A percentile compares a stretch with the other conserved stretches of the same genome.
Conservation (phyloP, 805 yeast genomes). For the Candida mattraensis region DNA sequence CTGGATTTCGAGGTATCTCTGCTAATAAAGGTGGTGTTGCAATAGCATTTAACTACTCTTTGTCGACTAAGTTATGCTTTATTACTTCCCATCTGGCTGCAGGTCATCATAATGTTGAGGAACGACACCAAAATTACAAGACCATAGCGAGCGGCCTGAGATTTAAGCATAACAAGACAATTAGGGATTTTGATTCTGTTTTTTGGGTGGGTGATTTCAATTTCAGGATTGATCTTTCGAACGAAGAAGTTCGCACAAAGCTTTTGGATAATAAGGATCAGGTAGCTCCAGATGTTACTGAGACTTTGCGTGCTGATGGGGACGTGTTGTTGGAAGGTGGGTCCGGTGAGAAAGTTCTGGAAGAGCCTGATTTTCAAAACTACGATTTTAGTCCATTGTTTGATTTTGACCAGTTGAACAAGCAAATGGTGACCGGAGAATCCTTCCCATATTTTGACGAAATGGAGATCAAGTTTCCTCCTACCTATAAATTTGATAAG, state of each 20-base stretch:
- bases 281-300: conserved; percentile 11
- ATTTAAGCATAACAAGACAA: conserved; percentile 56
- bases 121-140: conserved; percentile 84
- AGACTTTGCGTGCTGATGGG: too few relatives aligned
- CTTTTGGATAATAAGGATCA: conserved; percentile 11
- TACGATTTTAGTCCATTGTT: conserved; percentile 40
- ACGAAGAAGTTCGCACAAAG: conserved; percentile 61
- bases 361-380: too few relatives aligned
- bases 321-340: too few relatives aligned
- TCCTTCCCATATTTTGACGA: conserved; percentile 83
- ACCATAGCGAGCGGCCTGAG: conserved; percentile 68
- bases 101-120: conserved; percentile 76
- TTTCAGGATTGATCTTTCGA: conserved; percentile 71
- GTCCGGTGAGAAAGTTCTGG: too few relatives aligned
- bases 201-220: conserved; percentile 95
- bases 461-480: conserved; percentile 74
- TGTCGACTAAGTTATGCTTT: conserved; percentile 68
- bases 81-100: conserved; percentile 92
- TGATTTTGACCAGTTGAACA: conserved; percentile 74
- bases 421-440: conserved; percentile 73
- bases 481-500: conserved; percentile 93
- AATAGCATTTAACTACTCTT: conserved; percentile 50
- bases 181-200: conserved; percentile 77
- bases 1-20: conserved; percentile 92
- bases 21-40: conserved; percentile 62